These are phyloP conservation scores for Penstemon eatonii DNA, from an alignment of 257 asterid genomes.

Conservation along the genomic window DNA sequence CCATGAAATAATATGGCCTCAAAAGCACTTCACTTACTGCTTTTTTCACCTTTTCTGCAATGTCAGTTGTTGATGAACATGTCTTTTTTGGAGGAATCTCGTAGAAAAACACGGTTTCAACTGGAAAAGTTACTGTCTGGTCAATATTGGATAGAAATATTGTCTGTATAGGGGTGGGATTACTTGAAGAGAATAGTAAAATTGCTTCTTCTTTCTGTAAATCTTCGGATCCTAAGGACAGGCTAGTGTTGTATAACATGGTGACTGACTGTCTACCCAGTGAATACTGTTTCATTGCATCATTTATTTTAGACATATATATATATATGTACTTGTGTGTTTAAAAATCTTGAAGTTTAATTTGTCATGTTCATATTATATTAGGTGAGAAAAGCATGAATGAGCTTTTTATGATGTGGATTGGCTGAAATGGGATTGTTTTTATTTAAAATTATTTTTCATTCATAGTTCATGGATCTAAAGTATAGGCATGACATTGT, in stretches of 20 bases:
- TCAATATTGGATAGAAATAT: slow-evolving; percentile 49
- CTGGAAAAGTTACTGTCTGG: slow-evolving; percentile 44
- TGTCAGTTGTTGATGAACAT: slow-evolving; percentile 12
- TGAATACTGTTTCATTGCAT: too few relatives aligned
- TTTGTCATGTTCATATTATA: not conserved
- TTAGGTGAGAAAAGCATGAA: slow-evolving; percentile 26
- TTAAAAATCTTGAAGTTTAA: not conserved
- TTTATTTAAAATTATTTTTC: too few relatives aligned
- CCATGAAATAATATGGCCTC: slow-evolving; percentile 48
- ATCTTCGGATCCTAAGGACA: slow-evolving; percentile 31
- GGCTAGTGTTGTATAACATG: too few relatives aligned
- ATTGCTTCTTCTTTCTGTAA: slow-evolving; percentile 34
- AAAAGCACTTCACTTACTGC: slow-evolving; percentile 40
- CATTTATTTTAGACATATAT: too few relatives aligned
- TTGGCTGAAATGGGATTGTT: too few relatives aligned
- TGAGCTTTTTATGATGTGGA: too few relatives aligned
- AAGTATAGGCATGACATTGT: too few relatives aligned
- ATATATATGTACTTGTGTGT: not conserved
- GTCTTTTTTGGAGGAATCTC: slow-evolving; percentile 28
- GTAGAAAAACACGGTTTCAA: slow-evolving; percentile 45
- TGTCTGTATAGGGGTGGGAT: slow-evolving; percentile 31
- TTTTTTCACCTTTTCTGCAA: slow-evolving; percentile 31
- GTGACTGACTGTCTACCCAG: too few relatives aligned
- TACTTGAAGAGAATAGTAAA: slow-evolving; percentile 30
- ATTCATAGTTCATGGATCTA: too few relatives aligned